Base-by-base conservation (phyloP, 2,329 filamentous ascomycete genomes). In the Trichoderma lentiforme region DNA sequence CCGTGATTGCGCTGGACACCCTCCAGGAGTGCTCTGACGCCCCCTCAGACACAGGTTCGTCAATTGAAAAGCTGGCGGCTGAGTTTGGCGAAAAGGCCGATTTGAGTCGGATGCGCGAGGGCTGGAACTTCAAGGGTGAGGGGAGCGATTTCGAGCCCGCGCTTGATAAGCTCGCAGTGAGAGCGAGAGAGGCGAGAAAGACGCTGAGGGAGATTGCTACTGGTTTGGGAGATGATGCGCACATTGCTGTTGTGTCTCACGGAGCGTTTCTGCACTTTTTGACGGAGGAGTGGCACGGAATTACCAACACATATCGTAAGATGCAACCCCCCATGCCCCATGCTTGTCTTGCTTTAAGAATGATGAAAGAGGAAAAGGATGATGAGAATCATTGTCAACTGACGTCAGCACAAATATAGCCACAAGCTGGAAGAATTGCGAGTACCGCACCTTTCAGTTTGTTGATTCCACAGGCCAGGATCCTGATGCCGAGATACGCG, bases 241-340 rank as follows among this genome's bases (percentile, higher is more conserved):
- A 95, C 76, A 88, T 97, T 32, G 89, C 91, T 0, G 86, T 94
- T 2, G 93, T 97, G 8, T 92, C 93, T 3, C 94, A 97, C 77
- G 94, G 94, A 2, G 93, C 92, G 1, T 92, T 95, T 76, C 79
- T 97, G 76, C 94, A 97, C 80, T 97, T 93, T 77, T 83, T 97
- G 74, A 96, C 93, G 0, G 89, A 94, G 75, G 94, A 97, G 77
- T 97, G 91, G 89, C 85, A 89, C 69, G 92, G 90, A 56, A 86
- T 87, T 11, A 72, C 71, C 6, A 64, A 21, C 24, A 65, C 24
- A 64, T 70, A 72, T 30, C 65, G 71, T 72, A 70, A 70, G 65
- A 34, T 24, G n/a, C 21, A 39, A 2, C 36, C 26, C 18, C 56
- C 36, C 30, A 21, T 26, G 26, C 24, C 18, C 53, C 43, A 47